phyloP scores from a whole-genome alignment of 2,329 filamentous ascomycete species.

The Paecilomyces sp. region DNA sequence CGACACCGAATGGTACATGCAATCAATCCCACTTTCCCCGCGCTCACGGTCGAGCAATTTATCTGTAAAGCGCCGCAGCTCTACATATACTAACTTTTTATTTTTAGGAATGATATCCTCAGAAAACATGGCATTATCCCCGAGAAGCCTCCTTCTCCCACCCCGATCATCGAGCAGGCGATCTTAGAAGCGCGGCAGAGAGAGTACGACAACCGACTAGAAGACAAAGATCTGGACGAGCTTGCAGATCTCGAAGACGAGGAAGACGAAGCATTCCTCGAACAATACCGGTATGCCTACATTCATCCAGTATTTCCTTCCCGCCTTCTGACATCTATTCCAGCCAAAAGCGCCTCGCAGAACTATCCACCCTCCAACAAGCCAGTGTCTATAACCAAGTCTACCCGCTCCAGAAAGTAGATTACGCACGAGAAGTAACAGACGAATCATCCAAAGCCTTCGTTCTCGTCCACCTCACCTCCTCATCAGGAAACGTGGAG shows the following conservation, averaged over 20 bases:
- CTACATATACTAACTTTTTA: slow-evolving; percentile 9
- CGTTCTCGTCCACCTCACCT: slow-evolving; percentile 74
- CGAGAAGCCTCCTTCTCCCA: slow-evolving; percentile 94
- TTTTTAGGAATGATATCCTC: slow-evolving; percentile 90
- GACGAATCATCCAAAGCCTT: slow-evolving; percentile 68
- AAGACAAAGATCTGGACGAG: slow-evolving; percentile 92
- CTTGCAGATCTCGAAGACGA: slow-evolving; percentile 89
- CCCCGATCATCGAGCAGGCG: slow-evolving; percentile 92
- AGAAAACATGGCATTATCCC: slow-evolving; percentile 94
- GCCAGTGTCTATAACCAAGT: slow-evolving; percentile 81
- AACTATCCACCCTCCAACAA: slow-evolving; percentile 67
- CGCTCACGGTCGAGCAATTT: not conserved
- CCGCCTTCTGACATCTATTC: slow-evolving; percentile 1
- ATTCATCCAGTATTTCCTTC: not conserved
- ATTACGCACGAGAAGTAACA: slow-evolving; percentile 86
- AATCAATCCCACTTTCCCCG: not conserved
- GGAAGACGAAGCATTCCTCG: slow-evolving; percentile 87
- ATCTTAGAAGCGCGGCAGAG: slow-evolving; percentile 73
- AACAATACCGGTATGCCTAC: slow-evolving; percentile 60
- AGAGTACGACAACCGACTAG: slow-evolving; percentile 85
- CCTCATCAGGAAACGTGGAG: slow-evolving; percentile 72
- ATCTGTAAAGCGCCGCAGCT: slow-evolving; percentile 8
- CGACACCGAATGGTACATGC: slow-evolving; percentile 84
- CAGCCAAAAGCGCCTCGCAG: slow-evolving; percentile 73
- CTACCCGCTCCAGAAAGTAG: slow-evolving; percentile 88